Evolutionary conservation across 2,329 filamentous ascomycete species (phyloP), one percentile per base, ranked within the genome.

Genomic region (Aspergillus ustus): DNA sequence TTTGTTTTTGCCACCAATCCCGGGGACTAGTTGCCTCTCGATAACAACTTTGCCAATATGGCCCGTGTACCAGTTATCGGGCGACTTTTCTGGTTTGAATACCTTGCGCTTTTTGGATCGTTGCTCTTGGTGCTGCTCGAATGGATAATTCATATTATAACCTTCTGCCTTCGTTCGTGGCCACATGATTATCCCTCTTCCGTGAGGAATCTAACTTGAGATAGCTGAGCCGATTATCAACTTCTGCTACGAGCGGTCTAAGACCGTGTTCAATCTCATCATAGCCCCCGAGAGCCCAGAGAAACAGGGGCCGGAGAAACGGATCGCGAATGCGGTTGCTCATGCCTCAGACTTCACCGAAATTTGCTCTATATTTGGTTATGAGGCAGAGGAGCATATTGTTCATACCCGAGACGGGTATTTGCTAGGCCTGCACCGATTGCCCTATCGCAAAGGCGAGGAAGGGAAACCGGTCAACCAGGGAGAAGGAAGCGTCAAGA

Each of bases 361-460:
- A 73, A 85, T 99, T n/a, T 98, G 94, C 77, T 89, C 89, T 44
- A 81, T 97, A 13, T 97, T 89, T 77, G 94, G 93, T 51, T 98
- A 97, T 78, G 90, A 92, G 69, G 92, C 94, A 6, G 95, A 99
- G 76, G 95, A 99, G 78, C 95, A 99, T 75, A 89, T 99, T 53
- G 91, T 96, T 11, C 93, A 97, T 77, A 99, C 95, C 2, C 89
- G 88, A 64, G 95, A 99, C 81, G 95, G 95, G 17, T 99, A 96
- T 73, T 83, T 99, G 49, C 85, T 99, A 17, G 94, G 94, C 8
- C 79, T 98, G 61, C 95, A 99, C 77, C 87, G 95, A 7, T 80
- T 99, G 51, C 91, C 91, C 20, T 96, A 91, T 86, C 87, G 85
- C 62, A 90, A 88, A 69, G 92, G 92, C 11, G 92, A 97, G 74